A percentile compares a stretch with the other conserved stretches of the same genome.
phyloP scores from a whole-genome alignment of 257 asterid species.

The Capsicum baccatum region DNA sequence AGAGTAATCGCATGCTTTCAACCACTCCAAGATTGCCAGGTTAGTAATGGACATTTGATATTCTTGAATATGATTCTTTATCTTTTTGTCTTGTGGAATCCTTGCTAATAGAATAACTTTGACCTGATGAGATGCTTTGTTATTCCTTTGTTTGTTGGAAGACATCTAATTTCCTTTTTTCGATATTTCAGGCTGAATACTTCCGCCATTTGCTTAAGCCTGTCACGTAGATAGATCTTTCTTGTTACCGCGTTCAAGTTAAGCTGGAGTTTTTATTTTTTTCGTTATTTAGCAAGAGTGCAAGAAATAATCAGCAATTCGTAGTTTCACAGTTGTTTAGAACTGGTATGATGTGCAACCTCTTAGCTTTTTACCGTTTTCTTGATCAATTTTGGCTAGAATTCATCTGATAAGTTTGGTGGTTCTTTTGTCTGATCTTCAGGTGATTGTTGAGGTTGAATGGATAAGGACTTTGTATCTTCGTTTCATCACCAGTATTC shows the following conservation, averaged over 20 bases:
- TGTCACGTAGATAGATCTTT: slow-evolving; percentile 78
- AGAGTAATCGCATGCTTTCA: slow-evolving; percentile 97
- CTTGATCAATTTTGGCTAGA: background rate
- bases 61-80: slow-evolving; percentile 6
- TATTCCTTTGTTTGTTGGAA: slow-evolving; percentile 13
- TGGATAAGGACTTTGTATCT: slow-evolving; percentile 69
- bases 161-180: slow-evolving; percentile 29
- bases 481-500: slow-evolving; percentile 50
- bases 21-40: slow-evolving; percentile 99
- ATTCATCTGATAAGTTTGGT: slow-evolving; percentile 26
- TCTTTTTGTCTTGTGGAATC: background rate
- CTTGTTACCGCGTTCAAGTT: slow-evolving; percentile 52
- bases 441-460: slow-evolving; percentile 66
- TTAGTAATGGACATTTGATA: slow-evolving; percentile 31
- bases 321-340: slow-evolving; percentile 39
- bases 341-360: slow-evolving; percentile 38
- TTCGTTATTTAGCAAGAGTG: slow-evolving; percentile 47
- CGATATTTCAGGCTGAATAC: slow-evolving; percentile 87
- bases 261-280: slow-evolving; percentile 56
- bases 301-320: slow-evolving; percentile 47
- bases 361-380: background rate
- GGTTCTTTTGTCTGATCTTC: slow-evolving; percentile 26
- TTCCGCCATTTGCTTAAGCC: slow-evolving; percentile 93
- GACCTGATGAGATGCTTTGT: slow-evolving; percentile 26
- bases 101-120: slow-evolving; percentile 18